Percentiles rank a stretch among this genome's conserved stretches.
These are phyloP conservation scores for Ochetophila trinervis DNA, from an alignment of 306 rosid genomes.

Conservation along the genomic window DNA sequence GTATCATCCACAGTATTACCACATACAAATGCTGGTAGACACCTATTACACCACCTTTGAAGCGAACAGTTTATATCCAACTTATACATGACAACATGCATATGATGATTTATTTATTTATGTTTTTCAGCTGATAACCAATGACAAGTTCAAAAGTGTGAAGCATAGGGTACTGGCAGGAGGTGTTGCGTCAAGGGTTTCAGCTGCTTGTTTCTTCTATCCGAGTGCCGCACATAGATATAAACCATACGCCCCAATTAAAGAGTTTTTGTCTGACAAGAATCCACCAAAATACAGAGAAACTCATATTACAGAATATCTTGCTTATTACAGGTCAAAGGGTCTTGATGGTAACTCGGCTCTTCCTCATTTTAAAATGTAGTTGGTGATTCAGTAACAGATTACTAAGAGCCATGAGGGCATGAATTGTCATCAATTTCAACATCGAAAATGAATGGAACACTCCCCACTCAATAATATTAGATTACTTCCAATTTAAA, in stretches of 20 bases:
- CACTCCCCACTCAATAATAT: no score
- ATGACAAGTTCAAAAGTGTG: conserved; percentile 72
- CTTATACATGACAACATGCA: no score
- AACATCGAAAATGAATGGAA: no score
- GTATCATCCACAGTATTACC: no score
- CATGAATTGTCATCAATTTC: no score
- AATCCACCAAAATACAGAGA: conserved; percentile 59
- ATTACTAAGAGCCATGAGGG: no score
- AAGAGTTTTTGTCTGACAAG: conserved; percentile 41
- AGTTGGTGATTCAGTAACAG: not conserved
- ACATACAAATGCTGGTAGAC: no score
- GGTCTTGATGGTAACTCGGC: conserved; percentile 65
- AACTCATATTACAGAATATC: conserved; percentile 51
- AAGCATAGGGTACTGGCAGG: conserved; percentile 67
- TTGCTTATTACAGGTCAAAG: conserved; percentile 51
- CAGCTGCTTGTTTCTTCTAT: conserved; percentile 71
- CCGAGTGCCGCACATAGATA: conserved; percentile 40
- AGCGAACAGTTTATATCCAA: no score
- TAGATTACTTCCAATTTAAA: no score
- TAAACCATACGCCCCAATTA: conserved; percentile 51
- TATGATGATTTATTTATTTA: not conserved
- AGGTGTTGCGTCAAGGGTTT: conserved; percentile 54
- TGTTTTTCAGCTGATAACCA: conserved; percentile 56
- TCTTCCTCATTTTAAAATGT: conserved; percentile 44
- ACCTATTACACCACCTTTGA: no score